Base-by-base conservation (phyloP, 208 protist genomes). In the Acanthamoeba lenticulata region DNA sequence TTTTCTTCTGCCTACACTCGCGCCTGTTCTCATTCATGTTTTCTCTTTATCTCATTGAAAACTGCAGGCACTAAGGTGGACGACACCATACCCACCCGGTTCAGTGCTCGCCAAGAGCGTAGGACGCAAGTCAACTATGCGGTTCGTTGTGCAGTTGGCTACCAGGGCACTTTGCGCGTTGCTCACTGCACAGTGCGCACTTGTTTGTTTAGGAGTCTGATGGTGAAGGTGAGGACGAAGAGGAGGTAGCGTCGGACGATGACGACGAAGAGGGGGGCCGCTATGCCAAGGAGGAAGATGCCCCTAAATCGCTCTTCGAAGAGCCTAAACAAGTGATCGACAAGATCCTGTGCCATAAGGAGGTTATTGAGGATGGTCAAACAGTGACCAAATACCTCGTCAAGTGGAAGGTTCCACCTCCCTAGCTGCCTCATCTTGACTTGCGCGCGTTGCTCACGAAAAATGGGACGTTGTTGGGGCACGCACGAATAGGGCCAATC, bases 51-150 rank as follows among this genome's bases (percentile, higher is more conserved):
- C n/a, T n/a, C n/a, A n/a, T n/a, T n/a, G n/a, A n/a, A n/a, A 11
- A 38, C 34, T 13, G 13, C 38, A 81, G 69, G 19, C 0, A 45
- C 69, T 5, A 81, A 47, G 27, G n/a, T 32, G 5, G 69, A 81
- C 5, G 69, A 81, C 36, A 40, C 42, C 45, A 65, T 90, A 24
- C 81, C 81, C 5, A 90, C 81, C 21, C 81, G 81, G 29, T 90
- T 90, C 34, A 90, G 81, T 62, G 81, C 81, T 34, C 45, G 81
- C 15, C 81, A 90, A 40, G 81, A 90, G 29, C 36, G 88, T 0
- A 92, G 88, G 36, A 92, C 27, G 1, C 88, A 92, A 29, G 45
- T 92, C 57, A 92, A 92, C 62, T 92, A 92, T 67, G 88, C 88
- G 32, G 88, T 81, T 27, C 34, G 40, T 60, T 60, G 11, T 27